phyloP scores from a whole-genome alignment of 2,329 filamentous ascomycete species.

The Thelonectria blattea region DNA sequence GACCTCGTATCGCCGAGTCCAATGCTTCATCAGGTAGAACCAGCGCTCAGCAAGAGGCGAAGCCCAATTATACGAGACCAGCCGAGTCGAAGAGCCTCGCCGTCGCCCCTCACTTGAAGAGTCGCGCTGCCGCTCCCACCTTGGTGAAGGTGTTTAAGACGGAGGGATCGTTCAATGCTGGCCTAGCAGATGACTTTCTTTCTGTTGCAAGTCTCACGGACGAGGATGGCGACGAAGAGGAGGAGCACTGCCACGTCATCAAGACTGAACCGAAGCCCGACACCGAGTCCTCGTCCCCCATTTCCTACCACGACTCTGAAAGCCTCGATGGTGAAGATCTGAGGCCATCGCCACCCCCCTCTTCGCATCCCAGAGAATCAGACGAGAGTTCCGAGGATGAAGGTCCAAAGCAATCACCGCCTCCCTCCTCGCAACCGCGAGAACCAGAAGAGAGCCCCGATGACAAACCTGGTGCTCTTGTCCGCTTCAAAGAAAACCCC shows the following conservation, averaged over 20 bases:
- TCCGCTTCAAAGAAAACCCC: neutral
- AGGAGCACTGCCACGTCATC: neutral
- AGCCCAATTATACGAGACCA: neutral
- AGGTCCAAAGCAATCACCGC: neutral
- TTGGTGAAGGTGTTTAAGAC: conserved; percentile 1
- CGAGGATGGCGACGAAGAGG: neutral
- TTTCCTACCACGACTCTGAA: neutral
- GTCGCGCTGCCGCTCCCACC: neutral
- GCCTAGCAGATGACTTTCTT: conserved; percentile 6
- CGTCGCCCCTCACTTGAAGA: neutral
- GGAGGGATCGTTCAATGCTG: neutral
- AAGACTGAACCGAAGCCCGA: conserved; percentile 15
- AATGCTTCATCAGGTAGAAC: neutral
- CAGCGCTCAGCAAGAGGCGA: neutral
- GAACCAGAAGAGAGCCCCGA: neutral
- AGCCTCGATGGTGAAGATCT: neutral
- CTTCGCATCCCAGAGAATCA: neutral
- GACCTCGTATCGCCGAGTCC: neutral
- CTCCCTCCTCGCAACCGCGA: neutral
- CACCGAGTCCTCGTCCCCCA: neutral
- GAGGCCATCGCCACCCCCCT: neutral
- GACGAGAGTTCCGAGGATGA: neutral
- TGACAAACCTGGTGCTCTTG: neutral
- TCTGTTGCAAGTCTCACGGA: neutral
- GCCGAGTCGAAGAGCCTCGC: neutral